phyloP scores from a whole-genome alignment of 352 stramenopile genomes.

The Peronosclerospora sorghi region DNA sequence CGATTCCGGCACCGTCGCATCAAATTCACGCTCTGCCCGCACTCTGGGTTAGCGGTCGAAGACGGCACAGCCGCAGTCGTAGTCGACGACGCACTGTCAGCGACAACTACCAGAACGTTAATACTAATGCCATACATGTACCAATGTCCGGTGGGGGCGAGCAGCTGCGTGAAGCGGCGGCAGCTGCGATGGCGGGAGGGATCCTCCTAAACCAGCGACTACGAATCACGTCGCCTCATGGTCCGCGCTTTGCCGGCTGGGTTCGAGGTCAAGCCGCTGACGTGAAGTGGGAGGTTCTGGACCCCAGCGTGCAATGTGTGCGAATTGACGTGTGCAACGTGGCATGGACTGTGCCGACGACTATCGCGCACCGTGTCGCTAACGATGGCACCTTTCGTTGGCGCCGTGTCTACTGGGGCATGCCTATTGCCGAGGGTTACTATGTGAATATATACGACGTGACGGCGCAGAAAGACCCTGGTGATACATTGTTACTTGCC shows the following conservation, averaged over 20 bases:
- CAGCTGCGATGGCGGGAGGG: slow-evolving; percentile 1
- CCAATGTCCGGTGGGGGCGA: slow-evolving; percentile 15
- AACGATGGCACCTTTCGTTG: slow-evolving; percentile 68
- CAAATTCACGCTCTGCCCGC: slow-evolving; percentile 28
- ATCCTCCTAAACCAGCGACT: slow-evolving; percentile 28
- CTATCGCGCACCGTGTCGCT: slow-evolving; percentile 48
- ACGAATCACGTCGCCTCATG: slow-evolving; percentile 40
- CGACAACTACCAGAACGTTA: slow-evolving; percentile 22
- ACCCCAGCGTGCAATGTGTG: slow-evolving; percentile 56
- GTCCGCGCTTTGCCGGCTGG: slow-evolving; percentile 47
- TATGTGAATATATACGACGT: slow-evolving; percentile 85
- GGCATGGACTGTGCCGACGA: slow-evolving; percentile 67
- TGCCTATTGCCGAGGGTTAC: slow-evolving; percentile 78
- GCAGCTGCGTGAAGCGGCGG: slow-evolving; percentile 23
- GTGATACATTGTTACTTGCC: slow-evolving; percentile 38
- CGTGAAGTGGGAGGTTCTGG: slow-evolving; percentile 67
- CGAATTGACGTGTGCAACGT: slow-evolving; percentile 83
- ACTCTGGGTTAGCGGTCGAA: slow-evolving; percentile 30
- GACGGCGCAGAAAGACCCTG: slow-evolving; percentile 36
- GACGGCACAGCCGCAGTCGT: slow-evolving; percentile 27
- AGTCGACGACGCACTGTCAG: slow-evolving; percentile 24
- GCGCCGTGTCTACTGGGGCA: slow-evolving; percentile 75
- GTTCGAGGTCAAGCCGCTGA: slow-evolving; percentile 66
- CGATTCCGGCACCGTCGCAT: slow-evolving; percentile 28
- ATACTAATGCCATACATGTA: not conserved